Percentiles rank a stretch among this genome's conserved stretches.
These are phyloP conservation scores for Themeda triandra DNA, from an alignment of 176 grass and related monocot genomes.

Conservation along the genomic window DNA sequence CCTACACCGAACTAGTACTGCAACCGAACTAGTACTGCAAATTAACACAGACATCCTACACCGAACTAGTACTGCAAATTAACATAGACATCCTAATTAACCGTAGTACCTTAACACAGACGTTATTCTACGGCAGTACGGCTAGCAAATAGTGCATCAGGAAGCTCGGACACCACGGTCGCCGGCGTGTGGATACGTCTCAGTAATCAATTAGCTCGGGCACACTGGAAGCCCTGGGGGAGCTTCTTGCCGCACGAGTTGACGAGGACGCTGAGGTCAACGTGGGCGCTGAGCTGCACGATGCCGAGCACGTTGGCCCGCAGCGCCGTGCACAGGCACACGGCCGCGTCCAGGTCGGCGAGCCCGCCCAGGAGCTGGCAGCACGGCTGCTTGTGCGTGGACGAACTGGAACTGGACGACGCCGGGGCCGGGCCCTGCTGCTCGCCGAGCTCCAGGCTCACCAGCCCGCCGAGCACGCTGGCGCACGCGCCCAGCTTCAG, in stretches of 20 bases:
- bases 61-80: background rate
- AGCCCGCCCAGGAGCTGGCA: conserved; percentile 50
- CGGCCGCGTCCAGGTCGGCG: conserved; percentile 47
- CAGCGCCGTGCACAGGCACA: conserved; percentile 63
- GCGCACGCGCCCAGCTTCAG: conserved; percentile 54
- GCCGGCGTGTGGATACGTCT: background rate
- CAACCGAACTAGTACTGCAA: background rate
- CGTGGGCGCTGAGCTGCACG: conserved; percentile 35
- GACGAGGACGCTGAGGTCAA: conserved; percentile 51
- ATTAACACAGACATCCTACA: too few species aligned
- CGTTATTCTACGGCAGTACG: too few species aligned
- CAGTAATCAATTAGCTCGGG: background rate
- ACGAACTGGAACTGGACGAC: conserved; percentile 9
- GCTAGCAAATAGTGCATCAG: too few species aligned
- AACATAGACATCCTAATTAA: background rate
- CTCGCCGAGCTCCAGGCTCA: background rate
- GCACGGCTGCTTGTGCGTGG: conserved; percentile 34
- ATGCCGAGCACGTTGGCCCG: conserved; percentile 49
- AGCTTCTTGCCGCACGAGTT: conserved; percentile 70
- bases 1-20: background rate
- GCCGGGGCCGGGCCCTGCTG: background rate
- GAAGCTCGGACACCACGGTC: background rate
- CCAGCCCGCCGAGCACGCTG: conserved; percentile 49
- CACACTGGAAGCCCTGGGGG: conserved; percentile 62
- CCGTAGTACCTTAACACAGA: background rate